These are phyloP conservation scores for Aspergillus olivimuriae DNA, from an alignment of 495 filamentous ascomycete species.

Conservation along the genomic window DNA sequence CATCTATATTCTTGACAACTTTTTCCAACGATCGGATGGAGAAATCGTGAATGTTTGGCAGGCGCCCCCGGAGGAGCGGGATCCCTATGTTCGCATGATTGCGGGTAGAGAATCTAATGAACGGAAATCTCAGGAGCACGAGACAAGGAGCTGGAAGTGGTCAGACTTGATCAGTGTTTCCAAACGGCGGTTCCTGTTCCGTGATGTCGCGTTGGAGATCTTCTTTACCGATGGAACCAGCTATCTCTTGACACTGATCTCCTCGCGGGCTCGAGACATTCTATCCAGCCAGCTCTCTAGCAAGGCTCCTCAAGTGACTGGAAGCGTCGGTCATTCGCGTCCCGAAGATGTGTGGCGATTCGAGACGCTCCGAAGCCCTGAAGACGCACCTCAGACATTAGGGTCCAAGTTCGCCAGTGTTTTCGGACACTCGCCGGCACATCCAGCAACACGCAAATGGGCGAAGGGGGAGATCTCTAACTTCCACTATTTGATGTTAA, in stretches of 20 bases:
- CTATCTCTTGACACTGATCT: conserved; percentile 81
- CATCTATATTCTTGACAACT: conserved; percentile 89
- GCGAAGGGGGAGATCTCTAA: conserved; percentile 92
- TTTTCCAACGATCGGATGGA: conserved; percentile 89
- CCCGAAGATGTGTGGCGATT: conserved; percentile 78
- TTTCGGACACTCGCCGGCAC: conserved; percentile 66
- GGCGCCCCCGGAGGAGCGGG: conserved; percentile 84
- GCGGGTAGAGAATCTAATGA: conserved; percentile 67
- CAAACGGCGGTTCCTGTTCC: conserved; percentile 89
- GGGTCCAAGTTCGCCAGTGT: conserved; percentile 93
- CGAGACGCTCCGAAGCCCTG: conserved; percentile 73
- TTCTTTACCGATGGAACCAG: conserved; percentile 97
- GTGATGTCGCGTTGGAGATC: conserved; percentile 89
- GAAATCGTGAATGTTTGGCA: conserved; percentile 96
- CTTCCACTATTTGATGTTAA: conserved; percentile 96
- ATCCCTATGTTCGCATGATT: conserved; percentile 92
- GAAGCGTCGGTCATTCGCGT: conserved; percentile 43
- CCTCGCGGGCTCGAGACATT: conserved; percentile 64
- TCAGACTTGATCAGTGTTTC: conserved; percentile 93
- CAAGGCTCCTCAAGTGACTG: conserved; percentile 72
- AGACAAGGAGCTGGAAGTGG: conserved; percentile 89
- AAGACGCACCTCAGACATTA: conserved; percentile 75
- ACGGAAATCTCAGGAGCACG: conserved; percentile 58
- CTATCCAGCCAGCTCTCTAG: conserved; percentile 64
- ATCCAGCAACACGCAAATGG: conserved; percentile 87